Evolutionary conservation across 768 basidiomycete species (phyloP).

Genomic region (Amanita polypyramis): DNA sequence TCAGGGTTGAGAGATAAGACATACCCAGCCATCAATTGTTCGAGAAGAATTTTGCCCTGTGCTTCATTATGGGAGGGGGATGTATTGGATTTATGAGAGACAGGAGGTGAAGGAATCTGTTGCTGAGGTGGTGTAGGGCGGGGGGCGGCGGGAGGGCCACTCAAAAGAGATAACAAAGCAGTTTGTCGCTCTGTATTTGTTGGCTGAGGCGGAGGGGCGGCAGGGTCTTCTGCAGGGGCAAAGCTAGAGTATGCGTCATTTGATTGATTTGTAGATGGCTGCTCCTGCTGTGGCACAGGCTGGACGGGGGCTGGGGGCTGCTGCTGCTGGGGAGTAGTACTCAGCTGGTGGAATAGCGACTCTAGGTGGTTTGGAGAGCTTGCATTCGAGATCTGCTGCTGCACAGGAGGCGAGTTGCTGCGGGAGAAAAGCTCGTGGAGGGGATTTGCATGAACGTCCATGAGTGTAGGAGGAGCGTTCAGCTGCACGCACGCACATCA

Average conservation of each 20-base stretch:
- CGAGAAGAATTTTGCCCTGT: conserved; percentile 66
- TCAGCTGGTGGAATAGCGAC: conserved; percentile 53
- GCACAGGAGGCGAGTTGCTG: conserved; percentile 9
- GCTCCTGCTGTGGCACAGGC: conserved; percentile 16
- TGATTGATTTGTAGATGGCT: conserved; percentile 1
- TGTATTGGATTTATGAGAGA: conserved; percentile 42
- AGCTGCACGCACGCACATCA: conserved; percentile 26
- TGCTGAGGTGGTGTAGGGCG: conserved; percentile 28
- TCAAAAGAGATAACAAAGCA: conserved; percentile 62
- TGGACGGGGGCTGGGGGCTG: conserved; percentile 1
- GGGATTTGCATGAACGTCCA: conserved; percentile 32
- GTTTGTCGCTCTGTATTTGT: conserved; percentile 53
- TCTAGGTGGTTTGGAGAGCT: conserved; percentile 55
- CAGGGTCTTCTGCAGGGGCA: conserved; percentile 33
- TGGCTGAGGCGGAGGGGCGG: conserved; percentile 19
- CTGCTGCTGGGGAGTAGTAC: conserved; percentile 24
- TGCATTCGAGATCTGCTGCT: conserved; percentile 26
- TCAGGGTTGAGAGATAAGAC: conserved; percentile 17
- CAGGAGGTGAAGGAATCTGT: conserved; percentile 64
- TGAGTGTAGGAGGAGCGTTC: conserved; percentile 14
- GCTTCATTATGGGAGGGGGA: conserved; percentile 51
- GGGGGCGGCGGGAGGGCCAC: conserved; percentile 31
- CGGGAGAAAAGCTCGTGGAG: conserved; percentile 43
- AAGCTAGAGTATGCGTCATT: conserved; percentile 19
- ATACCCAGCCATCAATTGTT: conserved; percentile 77